Conservation (phyloP, 2,329 filamentous ascomycete genomes). For the Spiromastix sp. region DNA sequence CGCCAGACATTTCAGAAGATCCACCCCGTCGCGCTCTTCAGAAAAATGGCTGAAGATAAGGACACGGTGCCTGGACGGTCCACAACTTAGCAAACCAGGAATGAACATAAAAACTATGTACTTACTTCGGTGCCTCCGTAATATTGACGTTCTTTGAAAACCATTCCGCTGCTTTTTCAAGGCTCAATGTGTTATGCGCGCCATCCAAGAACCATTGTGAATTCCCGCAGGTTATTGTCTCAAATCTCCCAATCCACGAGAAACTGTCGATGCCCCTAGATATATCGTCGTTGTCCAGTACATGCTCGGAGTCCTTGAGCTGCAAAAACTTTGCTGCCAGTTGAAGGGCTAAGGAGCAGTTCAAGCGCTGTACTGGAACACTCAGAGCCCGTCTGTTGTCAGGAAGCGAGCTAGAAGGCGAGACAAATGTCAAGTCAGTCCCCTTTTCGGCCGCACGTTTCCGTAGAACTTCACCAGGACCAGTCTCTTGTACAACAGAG, state of each 20-base stretch:
- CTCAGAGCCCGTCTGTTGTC: slow-evolving; percentile 12
- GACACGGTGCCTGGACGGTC: slow-evolving; percentile 11
- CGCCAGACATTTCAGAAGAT: slow-evolving; percentile 15
- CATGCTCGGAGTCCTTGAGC: slow-evolving; percentile 11
- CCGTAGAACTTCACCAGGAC: slow-evolving; percentile 37
- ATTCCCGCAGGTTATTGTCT: slow-evolving; percentile 16
- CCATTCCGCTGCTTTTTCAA: slow-evolving; percentile 28
- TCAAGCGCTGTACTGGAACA: slow-evolving; percentile 21
- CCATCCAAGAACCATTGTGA: slow-evolving; percentile 32
- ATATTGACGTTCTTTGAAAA: slow-evolving; percentile 17
- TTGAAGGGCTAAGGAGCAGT: slow-evolving; percentile 22
- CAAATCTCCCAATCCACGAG: slow-evolving; percentile 25
- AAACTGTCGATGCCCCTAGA: slow-evolving; percentile 17
- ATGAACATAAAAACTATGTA: background rate
- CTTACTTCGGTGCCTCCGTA: slow-evolving; percentile 6
- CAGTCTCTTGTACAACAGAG: slow-evolving; percentile 43
- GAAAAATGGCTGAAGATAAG: slow-evolving; percentile 26
- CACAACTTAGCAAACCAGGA: background rate
- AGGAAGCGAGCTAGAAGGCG: slow-evolving; percentile 10
- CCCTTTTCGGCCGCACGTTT: slow-evolving; percentile 44
- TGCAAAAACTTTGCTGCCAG: slow-evolving; percentile 17
- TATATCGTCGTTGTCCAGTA: slow-evolving; percentile 16
- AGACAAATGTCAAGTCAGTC: slow-evolving; percentile 38
- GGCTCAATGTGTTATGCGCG: slow-evolving; percentile 34
- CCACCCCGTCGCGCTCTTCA: slow-evolving; percentile 17